Evolutionary conservation across 768 basidiomycete species (phyloP).

Genomic region (Tephrocybe sp.): DNA sequence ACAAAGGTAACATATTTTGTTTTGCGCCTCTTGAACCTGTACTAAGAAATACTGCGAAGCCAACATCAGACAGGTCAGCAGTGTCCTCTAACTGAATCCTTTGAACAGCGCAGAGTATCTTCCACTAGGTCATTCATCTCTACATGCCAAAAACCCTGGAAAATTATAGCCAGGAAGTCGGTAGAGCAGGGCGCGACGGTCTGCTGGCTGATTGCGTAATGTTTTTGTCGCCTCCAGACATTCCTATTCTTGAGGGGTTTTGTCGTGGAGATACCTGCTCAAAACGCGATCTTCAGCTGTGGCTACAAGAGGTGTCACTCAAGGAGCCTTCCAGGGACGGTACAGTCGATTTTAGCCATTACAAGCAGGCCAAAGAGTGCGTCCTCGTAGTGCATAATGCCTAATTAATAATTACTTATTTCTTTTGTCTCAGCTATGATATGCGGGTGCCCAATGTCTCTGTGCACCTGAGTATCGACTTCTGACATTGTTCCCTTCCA

Average conservation of each 20-base stretch:
- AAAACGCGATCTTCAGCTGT: slow-evolving; percentile 35
- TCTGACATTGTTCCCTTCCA: neutral
- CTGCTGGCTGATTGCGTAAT: slow-evolving; percentile 39
- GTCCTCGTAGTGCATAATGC: slow-evolving; percentile 12
- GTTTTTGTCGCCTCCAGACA: slow-evolving; percentile 42
- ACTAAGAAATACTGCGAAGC: slow-evolving; percentile 1
- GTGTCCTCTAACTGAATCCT: neutral
- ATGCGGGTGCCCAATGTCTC: slow-evolving; percentile 6
- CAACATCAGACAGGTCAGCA: slow-evolving; percentile 13
- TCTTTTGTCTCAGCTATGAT: slow-evolving; percentile 8
- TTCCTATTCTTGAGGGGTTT: slow-evolving; percentile 49
- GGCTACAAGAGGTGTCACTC: slow-evolving; percentile 38
- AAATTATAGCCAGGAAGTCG: slow-evolving; percentile 17
- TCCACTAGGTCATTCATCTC: slow-evolving; percentile 8
- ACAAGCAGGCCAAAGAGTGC: slow-evolving; percentile 38
- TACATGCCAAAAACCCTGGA: slow-evolving; percentile 16
- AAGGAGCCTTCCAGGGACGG: slow-evolving; percentile 35
- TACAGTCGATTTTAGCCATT: slow-evolving; percentile 40
- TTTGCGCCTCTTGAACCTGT: neutral
- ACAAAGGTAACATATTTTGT: slow-evolving; percentile 4
- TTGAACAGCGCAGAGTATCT: neutral
- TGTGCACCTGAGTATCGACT: neutral
- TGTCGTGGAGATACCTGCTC: slow-evolving; percentile 47
- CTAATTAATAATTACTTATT: neutral
- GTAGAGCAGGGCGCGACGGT: slow-evolving; percentile 18